Evolutionary conservation across 2,329 filamentous ascomycete genomes (phyloP).

Genomic region (Fusarium citri): DNA sequence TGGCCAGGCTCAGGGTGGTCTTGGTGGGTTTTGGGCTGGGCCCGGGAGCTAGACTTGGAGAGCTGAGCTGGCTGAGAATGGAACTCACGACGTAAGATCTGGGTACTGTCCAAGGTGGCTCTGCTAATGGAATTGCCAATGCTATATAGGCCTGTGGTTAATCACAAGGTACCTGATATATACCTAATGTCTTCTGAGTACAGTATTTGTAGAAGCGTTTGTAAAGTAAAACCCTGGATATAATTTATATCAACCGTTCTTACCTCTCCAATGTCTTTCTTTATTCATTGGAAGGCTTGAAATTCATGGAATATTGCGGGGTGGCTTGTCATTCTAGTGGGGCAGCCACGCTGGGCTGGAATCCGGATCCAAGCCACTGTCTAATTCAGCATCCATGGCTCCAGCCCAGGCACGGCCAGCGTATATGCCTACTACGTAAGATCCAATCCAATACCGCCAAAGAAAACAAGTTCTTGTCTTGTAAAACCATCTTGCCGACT

Average conservation of each 20-base stretch:
- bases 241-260: conserved; percentile 19
- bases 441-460: neutral
- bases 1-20: conserved; percentile 18
- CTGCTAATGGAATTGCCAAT: neutral
- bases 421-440: conserved; percentile 7
- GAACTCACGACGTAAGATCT: conserved; percentile 33
- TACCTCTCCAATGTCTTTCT: neutral
- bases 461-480: conserved; percentile 26
- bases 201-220: too few species aligned
- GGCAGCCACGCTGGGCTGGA: conserved; percentile 22
- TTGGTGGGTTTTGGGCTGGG: conserved; percentile 30
- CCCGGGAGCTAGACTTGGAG: conserved; percentile 21
- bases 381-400: neutral
- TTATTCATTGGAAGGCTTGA: conserved; percentile 3
- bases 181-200: neutral
- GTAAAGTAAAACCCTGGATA: conserved; percentile 2
- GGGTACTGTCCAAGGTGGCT: neutral
- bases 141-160: neutral
- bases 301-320: conserved; percentile 37
- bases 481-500: conserved; percentile 1
- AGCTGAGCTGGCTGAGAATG: conserved; percentile 30
- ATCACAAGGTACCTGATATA: neutral
- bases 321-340: conserved; percentile 42
- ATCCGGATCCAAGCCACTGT: conserved; percentile 7
- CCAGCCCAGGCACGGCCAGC: neutral